Evolutionary conservation across 2,329 filamentous ascomycete species (phyloP).

Genomic region (Neophaeococcomyces aloes): DNA sequence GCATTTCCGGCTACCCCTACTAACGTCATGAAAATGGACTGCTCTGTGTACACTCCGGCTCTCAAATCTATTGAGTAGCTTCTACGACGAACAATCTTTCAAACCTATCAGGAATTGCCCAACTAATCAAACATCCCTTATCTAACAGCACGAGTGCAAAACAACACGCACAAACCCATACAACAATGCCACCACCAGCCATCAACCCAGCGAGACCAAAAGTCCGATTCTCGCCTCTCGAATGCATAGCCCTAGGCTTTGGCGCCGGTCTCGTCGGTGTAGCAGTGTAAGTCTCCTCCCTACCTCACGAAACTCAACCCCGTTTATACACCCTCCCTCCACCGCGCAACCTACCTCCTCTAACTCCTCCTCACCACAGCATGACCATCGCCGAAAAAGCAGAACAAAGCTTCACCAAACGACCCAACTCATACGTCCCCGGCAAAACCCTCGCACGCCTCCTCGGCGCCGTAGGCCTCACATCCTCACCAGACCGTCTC

Average conservation of each 20-base stretch:
- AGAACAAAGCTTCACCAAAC: constrained; percentile 24
- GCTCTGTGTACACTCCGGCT: too few relatives aligned
- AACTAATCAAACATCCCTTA: too few relatives aligned
- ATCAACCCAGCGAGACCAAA: constrained; percentile 12
- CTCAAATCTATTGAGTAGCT: too few relatives aligned
- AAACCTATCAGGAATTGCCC: too few relatives aligned
- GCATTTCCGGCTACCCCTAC: too few relatives aligned
- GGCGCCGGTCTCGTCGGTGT: constrained; percentile 11
- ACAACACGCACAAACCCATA: not conserved
- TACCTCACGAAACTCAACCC: not conserved
- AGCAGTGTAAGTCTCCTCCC: constrained; percentile 5
- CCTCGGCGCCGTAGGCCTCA: constrained; percentile 17
- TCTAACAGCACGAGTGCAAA: too few relatives aligned
- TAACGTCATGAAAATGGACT: too few relatives aligned
- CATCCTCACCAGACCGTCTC: not conserved
- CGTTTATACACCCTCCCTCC: too few relatives aligned
- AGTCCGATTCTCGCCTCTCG: constrained; percentile 11
- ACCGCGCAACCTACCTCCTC: too few relatives aligned
- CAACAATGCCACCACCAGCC: constrained; percentile 6
- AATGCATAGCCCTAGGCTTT: constrained; percentile 12
- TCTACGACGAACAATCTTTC: too few relatives aligned
- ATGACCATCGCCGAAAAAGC: constrained; percentile 24
- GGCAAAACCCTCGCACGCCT: constrained; percentile 24
- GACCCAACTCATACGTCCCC: constrained; percentile 25
- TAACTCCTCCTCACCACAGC: constrained; percentile 17